Evolutionary conservation across 345 rosid genomes (phyloP).

Genomic region (Heritiera fomes): DNA sequence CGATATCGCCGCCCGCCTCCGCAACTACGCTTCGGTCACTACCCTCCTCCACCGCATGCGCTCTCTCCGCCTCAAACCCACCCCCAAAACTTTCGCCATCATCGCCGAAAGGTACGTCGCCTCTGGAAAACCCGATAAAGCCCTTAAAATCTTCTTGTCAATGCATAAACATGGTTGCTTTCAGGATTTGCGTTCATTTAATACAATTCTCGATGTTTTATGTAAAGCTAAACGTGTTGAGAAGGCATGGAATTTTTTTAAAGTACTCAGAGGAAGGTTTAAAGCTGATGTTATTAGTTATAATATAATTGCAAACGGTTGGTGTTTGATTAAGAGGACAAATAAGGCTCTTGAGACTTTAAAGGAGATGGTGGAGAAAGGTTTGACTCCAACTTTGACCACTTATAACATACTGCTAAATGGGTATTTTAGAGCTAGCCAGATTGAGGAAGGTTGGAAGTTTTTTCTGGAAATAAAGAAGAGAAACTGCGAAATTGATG

Average conservation of each 20-base stretch:
- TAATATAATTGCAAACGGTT: slow-evolving; percentile 78
- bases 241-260: slow-evolving; percentile 72
- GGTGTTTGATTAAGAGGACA: slow-evolving; percentile 86
- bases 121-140: slow-evolving; percentile 72
- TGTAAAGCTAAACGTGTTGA: slow-evolving; percentile 74
- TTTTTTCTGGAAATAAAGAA: slow-evolving; percentile 90
- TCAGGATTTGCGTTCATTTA: slow-evolving; percentile 75
- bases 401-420: slow-evolving; percentile 77
- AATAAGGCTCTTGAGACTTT: slow-evolving; percentile 74
- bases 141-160: slow-evolving; percentile 66
- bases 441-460: slow-evolving; percentile 74
- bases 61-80: slow-evolving; percentile 61
- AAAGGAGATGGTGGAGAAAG: slow-evolving; percentile 82
- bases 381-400: slow-evolving; percentile 57
- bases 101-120: slow-evolving; percentile 74
- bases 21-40: slow-evolving; percentile 50
- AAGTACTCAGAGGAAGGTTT: slow-evolving; percentile 59
- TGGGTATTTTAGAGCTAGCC: slow-evolving; percentile 80
- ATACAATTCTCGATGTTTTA: slow-evolving; percentile 76
- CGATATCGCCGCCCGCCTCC: slow-evolving; percentile 81
- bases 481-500: slow-evolving; percentile 72
- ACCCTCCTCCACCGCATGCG: slow-evolving; percentile 67
- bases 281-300: slow-evolving; percentile 72
- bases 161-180: slow-evolving; percentile 83
- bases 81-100: slow-evolving; percentile 69